A percentile compares a stretch with the other conserved stretches of the same genome.
Evolutionary conservation across 768 basidiomycete genomes (phyloP).

Genomic region (Filobasidium floriforme): DNA sequence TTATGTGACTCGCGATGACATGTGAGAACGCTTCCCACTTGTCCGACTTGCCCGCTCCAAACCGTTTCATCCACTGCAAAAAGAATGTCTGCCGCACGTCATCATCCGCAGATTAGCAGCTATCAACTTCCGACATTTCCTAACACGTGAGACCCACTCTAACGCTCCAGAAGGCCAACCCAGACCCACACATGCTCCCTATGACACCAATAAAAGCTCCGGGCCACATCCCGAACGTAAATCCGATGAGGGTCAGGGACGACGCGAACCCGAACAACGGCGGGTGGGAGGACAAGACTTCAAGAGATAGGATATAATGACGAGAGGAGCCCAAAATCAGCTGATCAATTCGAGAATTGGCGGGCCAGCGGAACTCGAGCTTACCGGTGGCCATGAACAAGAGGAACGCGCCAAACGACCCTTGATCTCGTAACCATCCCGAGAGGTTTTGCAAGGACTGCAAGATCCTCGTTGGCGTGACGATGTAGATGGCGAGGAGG

Average conservation of each 20-base stretch:
- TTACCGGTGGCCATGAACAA: slow-evolving; percentile 33
- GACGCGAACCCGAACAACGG: slow-evolving; percentile 42
- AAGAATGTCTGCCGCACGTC: slow-evolving; percentile 36
- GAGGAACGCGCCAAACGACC: slow-evolving; percentile 29
- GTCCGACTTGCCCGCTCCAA: slow-evolving; percentile 29
- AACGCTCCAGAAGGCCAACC: slow-evolving; percentile 38
- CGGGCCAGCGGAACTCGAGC: slow-evolving; percentile 13
- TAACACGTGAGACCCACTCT: slow-evolving; percentile 35
- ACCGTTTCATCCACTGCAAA: slow-evolving; percentile 30
- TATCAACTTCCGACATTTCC: neutral
- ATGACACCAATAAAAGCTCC: slow-evolving; percentile 33
- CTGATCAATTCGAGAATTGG: neutral
- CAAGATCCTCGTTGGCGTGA: slow-evolving; percentile 39
- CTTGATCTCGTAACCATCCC: slow-evolving; percentile 28
- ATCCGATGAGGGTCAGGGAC: slow-evolving; percentile 42
- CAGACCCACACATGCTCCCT: slow-evolving; percentile 34
- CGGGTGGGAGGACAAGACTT: slow-evolving; percentile 33
- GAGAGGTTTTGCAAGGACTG: slow-evolving; percentile 35
- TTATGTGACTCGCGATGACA: slow-evolving; percentile 30
- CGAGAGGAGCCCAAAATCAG: neutral
- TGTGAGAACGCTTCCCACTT: slow-evolving; percentile 43
- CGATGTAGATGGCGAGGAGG: slow-evolving; percentile 35
- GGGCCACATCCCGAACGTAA: slow-evolving; percentile 42
- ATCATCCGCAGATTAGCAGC: neutral
- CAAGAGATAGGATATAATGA: too few relatives aligned